Base-by-base conservation (phyloP, 1,284 basidiomycete genomes). In the Sphaerobolus stellatus region DNA sequence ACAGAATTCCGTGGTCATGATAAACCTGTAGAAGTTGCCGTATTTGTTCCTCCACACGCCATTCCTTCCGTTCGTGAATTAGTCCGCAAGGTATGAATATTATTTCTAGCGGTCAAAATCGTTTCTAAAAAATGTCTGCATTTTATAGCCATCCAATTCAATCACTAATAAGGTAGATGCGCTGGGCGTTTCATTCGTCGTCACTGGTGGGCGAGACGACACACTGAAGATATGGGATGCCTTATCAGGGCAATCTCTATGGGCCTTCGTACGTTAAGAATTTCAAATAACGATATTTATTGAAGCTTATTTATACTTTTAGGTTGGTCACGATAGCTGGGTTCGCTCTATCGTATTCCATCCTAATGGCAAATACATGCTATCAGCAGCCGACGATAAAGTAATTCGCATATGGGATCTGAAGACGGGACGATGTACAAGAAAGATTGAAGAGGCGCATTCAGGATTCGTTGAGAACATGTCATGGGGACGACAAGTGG, bases 301-400 rank as follows among this genome's bases (percentile, higher is more conserved):
- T 52, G 28, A 47, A 31, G 47, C 41, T 48, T 48, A 16, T n/a
- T 29, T 31, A 30, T 31, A 33, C 30, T n/a, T n/a, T 30, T 60
- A 88, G 85, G 73, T 79, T 38, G 88, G 86, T 2, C 90, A 93
- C 63, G 88, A 92, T 69, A 91, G 92, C 62, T 94, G 92, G 91
- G 78, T 94, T 48, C 82, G 90, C 54, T 86, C 85, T 1, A 75
- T 94, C 41, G 83, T 88, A 22, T 93, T 94, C 74, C 91, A 93
- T 68, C 91, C 91, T 0, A 83, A 82, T 6, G 93, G 93, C 36
- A 94, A 94, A 69, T 86, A 83, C 66, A 81, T 96, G 4, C 77
- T 96, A 14, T 93, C 91, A 2, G 91, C 88, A 2, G 90, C 90
- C 5, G 93, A 96, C 69, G 93, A 96, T 76, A 92, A 94, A 72